These are phyloP conservation scores for Tarenaya hassleriana DNA, from an alignment of 345 rosid genomes.

Conservation along the genomic window DNA sequence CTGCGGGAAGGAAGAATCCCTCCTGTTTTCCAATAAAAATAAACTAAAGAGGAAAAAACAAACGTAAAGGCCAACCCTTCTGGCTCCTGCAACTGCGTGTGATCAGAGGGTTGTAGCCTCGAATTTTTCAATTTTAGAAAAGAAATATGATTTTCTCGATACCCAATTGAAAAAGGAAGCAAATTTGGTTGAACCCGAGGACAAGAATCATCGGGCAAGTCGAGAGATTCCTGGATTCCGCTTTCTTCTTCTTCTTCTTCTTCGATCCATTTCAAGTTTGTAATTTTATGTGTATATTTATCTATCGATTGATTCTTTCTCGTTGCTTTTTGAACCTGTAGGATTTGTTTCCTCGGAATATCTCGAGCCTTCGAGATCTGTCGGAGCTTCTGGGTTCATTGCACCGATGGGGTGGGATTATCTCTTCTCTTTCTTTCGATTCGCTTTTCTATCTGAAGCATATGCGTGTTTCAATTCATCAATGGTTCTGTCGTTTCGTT, in stretches of 20 bases:
- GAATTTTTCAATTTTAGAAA: background rate
- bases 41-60: constrained; percentile 25
- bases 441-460: constrained; percentile 3
- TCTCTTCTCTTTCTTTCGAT: constrained; percentile 23
- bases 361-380: constrained; percentile 39
- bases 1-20: constrained; percentile 20
- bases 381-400: constrained; percentile 27
- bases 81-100: constrained; percentile 13
- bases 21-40: constrained; percentile 10
- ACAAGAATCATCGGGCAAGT: constrained; percentile 22
- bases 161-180: constrained; percentile 21
- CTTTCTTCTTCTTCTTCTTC: background rate
- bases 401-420: constrained; percentile 72
- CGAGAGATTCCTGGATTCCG: constrained; percentile 18
- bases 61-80: constrained; percentile 25
- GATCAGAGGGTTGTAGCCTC: constrained; percentile 19
- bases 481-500: constrained; percentile 4
- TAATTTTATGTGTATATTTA: no score
- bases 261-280: constrained; percentile 3
- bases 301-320: constrained; percentile 20
- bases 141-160: constrained; percentile 5
- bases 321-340: constrained; percentile 17
- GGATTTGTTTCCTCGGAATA: constrained; percentile 13
- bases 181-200: constrained; percentile 11
- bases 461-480: no score